Percentiles rank a stretch among this genome's conserved stretches.
These are phyloP conservation scores for Rubroshorea leprosula DNA, from an alignment of 345 rosid species.

Conservation along the genomic window DNA sequence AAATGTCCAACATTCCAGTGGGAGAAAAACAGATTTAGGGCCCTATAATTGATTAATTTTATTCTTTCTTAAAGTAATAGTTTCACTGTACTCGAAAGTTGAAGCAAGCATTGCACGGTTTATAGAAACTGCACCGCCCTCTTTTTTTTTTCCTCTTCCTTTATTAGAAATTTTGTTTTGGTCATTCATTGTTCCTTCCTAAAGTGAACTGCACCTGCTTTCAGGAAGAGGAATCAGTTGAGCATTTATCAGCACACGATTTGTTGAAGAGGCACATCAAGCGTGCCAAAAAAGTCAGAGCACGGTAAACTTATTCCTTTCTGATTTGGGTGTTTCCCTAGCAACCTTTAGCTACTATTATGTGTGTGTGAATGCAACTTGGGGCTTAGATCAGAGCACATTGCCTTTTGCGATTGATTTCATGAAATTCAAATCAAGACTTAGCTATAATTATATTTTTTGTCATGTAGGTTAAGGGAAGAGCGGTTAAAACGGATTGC, in stretches of 20 bases:
- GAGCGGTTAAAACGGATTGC: conserved; percentile 65
- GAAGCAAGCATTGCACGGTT: background rate
- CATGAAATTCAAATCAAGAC: too few species aligned
- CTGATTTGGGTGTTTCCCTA: too few species aligned
- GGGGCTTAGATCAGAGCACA: too few species aligned
- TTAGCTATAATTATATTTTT: background rate
- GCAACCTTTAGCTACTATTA: background rate
- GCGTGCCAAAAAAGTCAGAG: conserved; percentile 72
- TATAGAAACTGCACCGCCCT: background rate
- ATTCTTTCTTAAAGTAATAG: too few species aligned
- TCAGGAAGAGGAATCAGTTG: conserved; percentile 56
- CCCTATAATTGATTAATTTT: too few species aligned
- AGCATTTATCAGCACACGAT: conserved; percentile 51
- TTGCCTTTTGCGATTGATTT: too few species aligned
- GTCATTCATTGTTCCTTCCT: background rate
- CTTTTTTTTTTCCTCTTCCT: background rate
- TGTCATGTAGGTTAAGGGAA: conserved; percentile 49
- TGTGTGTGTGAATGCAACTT: background rate
- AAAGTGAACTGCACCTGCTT: conserved; percentile 16
- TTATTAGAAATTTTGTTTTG: background rate
- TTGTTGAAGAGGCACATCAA: conserved; percentile 61
- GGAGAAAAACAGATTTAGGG: too few species aligned
- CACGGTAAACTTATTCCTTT: conserved; percentile 38
- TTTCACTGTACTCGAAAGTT: too few species aligned
- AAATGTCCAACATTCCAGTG: too few species aligned